A percentile compares a stretch with the other conserved stretches of the same genome.
Evolutionary conservation across 768 basidiomycete species (phyloP).

Genomic region (Suillus subaureus): DNA sequence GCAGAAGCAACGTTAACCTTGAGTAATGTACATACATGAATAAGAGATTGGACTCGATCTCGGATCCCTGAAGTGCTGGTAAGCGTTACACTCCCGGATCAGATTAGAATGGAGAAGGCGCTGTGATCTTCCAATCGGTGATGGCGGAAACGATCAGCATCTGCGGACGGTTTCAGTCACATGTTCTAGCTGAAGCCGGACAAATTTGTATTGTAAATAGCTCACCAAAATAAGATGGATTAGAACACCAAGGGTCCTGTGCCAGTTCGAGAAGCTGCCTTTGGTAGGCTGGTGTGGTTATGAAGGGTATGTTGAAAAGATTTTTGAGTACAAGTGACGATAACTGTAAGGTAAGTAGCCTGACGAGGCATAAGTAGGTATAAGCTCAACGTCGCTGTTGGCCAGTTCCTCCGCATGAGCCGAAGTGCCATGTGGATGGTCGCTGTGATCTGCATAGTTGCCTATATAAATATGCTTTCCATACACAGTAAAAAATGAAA

Average conservation of each 20-base stretch:
- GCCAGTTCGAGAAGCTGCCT: neutral
- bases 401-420: neutral
- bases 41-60: too few species aligned
- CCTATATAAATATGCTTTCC: neutral
- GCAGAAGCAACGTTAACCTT: neutral
- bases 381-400: neutral
- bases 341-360: neutral
- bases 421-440: neutral
- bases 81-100: neutral
- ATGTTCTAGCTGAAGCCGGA: neutral
- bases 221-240: neutral
- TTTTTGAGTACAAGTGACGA: neutral
- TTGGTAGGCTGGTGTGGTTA: neutral
- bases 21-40: too few species aligned
- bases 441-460: neutral
- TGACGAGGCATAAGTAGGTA: neutral
- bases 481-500: neutral
- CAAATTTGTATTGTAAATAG: neutral
- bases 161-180: neutral
- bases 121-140: neutral
- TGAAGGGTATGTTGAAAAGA: neutral
- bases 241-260: neutral
- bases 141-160: neutral
- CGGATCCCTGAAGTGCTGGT: too few species aligned
- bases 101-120: neutral